Evolutionary conservation across 305 asterid species (phyloP).

Genomic region (Petunia hybrid): DNA sequence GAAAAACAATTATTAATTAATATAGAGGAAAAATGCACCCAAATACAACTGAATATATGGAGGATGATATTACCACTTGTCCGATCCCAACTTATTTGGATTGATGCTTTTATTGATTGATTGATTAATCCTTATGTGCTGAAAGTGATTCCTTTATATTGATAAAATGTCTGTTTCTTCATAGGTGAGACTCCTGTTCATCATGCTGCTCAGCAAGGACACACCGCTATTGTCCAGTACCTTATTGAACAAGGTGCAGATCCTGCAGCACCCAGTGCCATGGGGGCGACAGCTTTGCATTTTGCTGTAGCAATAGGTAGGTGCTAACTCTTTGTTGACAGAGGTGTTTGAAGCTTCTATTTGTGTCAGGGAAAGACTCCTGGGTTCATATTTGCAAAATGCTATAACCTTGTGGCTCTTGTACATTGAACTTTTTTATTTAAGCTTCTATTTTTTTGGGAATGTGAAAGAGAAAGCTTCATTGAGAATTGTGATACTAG

Average conservation of each 20-base stretch:
- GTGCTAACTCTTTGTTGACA: conserved; percentile 7
- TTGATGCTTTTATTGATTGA: conserved; percentile 16
- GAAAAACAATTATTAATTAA: conserved; percentile 10
- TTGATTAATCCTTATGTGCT: conserved; percentile 13
- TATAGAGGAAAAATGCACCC: background rate
- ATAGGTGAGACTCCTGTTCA: conserved; percentile 90
- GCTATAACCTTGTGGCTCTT: background rate
- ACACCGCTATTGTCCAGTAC: conserved; percentile 73
- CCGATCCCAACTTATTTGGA: background rate
- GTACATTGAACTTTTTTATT: conserved; percentile 7
- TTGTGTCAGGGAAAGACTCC: conserved; percentile 4
- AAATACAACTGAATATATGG: conserved; percentile 1
- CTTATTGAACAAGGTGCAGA: conserved; percentile 81
- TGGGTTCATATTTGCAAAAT: background rate
- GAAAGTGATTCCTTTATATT: conserved; percentile 10
- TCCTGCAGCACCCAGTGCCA: conserved; percentile 80
- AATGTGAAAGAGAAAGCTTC: conserved; percentile 7
- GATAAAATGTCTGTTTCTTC: conserved; percentile 29
- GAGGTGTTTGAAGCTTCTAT: conserved; percentile 5
- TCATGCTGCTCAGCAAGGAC: conserved; percentile 95
- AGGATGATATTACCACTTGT: background rate
- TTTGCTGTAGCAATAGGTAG: conserved; percentile 87
- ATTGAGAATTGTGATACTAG: background rate
- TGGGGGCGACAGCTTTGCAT: conserved; percentile 91
- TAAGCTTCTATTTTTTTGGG: background rate